These are phyloP conservation scores for Xylaria sp. DNA, from an alignment of 495 filamentous ascomycete species.

Conservation along the genomic window DNA sequence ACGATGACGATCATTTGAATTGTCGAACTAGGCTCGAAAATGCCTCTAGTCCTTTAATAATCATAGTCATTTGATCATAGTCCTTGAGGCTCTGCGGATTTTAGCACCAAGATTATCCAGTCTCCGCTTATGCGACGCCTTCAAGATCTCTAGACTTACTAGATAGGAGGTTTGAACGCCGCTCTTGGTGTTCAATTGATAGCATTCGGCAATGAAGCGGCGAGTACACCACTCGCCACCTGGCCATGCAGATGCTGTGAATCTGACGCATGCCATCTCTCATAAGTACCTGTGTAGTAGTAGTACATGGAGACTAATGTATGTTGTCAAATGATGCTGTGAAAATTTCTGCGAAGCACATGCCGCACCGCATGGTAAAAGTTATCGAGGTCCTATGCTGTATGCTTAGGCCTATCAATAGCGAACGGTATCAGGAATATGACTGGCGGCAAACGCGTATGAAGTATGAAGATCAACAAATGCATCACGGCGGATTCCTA, in stretches of 20 bases:
- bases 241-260: conserved; percentile 13
- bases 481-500: background rate
- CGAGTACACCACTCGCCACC: conserved; percentile 11
- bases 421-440: background rate
- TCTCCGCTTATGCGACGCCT: background rate
- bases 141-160: background rate
- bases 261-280: conserved; percentile 5
- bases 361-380: conserved; percentile 12
- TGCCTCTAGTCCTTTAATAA: background rate
- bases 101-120: background rate
- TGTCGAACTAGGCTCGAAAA: conserved; percentile 8
- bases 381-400: background rate
- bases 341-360: conserved; percentile 18
- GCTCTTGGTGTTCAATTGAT: background rate
- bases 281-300: background rate
- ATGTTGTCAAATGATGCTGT: conserved; percentile 11
- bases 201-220: background rate
- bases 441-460: conserved; percentile 12
- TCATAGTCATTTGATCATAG: background rate
- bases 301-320: conserved; percentile 15
- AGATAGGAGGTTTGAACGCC: background rate
- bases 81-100: conserved; percentile 8
- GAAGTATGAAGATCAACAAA: conserved; percentile 8
- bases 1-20: background rate
- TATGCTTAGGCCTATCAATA: background rate